phyloP scores from a whole-genome alignment of 176 grass and related monocot genomes.

The Zea luxurians region DNA sequence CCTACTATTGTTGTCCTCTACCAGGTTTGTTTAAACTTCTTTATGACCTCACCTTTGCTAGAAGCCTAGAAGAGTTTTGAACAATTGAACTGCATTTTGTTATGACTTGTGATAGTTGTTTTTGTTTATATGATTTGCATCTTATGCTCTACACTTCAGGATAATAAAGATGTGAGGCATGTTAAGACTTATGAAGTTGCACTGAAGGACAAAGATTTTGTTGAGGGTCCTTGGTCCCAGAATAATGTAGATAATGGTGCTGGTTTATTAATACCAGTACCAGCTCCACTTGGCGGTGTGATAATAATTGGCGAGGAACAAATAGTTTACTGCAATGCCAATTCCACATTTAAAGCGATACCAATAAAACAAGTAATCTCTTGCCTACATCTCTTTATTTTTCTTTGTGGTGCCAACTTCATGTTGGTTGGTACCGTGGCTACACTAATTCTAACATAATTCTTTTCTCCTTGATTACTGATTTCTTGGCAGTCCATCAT shows the following conservation, averaged over 20 bases:
- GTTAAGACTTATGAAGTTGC: constrained; percentile 96
- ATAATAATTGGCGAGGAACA: constrained; percentile 98
- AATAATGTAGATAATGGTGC: constrained; percentile 97
- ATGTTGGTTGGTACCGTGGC: not conserved
- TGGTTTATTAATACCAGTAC: constrained; percentile 85
- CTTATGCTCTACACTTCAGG: constrained; percentile 47
- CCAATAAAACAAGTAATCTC: constrained; percentile 82
- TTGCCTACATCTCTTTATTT: constrained; percentile 1
- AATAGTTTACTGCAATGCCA: constrained; percentile 89
- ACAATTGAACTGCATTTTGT: constrained; percentile 25
- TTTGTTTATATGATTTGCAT: constrained; percentile 22
- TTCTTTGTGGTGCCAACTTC: constrained; percentile 11
- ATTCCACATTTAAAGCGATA: constrained; percentile 90
- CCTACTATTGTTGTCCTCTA: constrained; percentile 92
- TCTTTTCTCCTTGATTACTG: constrained; percentile 16
- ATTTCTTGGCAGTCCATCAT: constrained; percentile 75
- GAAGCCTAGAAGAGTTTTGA: not conserved
- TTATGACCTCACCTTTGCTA: not conserved
- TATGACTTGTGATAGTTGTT: not conserved
- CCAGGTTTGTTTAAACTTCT: constrained; percentile 58
- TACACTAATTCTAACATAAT: not conserved
- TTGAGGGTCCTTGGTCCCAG: constrained; percentile 93
- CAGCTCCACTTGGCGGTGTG: constrained; percentile 85
- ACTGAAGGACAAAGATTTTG: constrained; percentile 95
- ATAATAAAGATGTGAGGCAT: constrained; percentile 97